phyloP scores from a whole-genome alignment of 164 flowering plant genomes.

The Echeveria elegans region DNA sequence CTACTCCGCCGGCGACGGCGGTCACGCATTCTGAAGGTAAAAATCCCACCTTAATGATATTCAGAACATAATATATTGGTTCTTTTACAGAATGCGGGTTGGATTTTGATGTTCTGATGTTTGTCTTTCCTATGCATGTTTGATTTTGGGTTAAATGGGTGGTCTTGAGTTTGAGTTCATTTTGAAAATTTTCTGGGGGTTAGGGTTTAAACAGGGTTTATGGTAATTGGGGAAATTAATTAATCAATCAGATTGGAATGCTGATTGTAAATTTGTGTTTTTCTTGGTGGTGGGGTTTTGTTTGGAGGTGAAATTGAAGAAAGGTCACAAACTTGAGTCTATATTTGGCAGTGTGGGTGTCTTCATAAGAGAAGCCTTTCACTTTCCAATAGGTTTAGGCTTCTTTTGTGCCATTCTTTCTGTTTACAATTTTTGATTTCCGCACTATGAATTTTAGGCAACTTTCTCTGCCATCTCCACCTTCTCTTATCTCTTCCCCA shows the following conservation, averaged over 20 bases:
- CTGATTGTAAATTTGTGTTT: neutral
- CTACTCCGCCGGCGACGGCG: neutral
- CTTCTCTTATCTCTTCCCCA: neutral
- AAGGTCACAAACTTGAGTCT: neutral
- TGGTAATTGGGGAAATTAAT: neutral
- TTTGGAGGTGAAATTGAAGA: neutral
- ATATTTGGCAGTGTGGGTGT: neutral
- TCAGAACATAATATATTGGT: neutral
- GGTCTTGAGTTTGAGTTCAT: neutral
- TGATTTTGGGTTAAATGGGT: constrained; percentile 36
- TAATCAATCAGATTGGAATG: neutral
- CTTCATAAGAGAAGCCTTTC: neutral
- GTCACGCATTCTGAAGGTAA: neutral
- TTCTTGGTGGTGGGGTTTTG: constrained; percentile 4
- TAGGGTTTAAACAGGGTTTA: neutral
- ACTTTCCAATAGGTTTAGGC: neutral
- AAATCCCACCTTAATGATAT: neutral
- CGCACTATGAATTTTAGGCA: neutral
- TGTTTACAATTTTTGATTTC: neutral
- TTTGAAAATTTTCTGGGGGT: neutral
- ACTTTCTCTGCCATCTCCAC: neutral
- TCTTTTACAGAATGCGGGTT: neutral
- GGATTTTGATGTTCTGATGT: neutral
- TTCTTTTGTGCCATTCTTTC: neutral
- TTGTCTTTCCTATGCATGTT: constrained; percentile 39